Conservation (phyloP, 225 moss, liverwort and hornwort genomes). For the Rhytidiadelphus loreus region DNA sequence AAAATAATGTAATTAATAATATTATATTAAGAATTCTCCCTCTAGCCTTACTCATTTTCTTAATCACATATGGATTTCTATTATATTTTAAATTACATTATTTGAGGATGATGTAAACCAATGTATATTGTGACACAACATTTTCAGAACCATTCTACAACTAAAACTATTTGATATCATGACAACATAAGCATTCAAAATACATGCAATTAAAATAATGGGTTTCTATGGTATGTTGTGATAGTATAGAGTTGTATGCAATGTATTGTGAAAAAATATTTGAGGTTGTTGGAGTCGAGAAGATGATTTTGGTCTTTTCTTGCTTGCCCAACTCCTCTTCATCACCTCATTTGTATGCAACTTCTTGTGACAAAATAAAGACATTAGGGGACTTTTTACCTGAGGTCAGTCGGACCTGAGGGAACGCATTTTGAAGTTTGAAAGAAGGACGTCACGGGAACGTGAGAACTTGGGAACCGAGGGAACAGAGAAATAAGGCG, state of each 20-base stretch:
- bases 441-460: neutral
- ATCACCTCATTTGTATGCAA: neutral
- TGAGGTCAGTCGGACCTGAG: neutral
- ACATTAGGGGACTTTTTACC: neutral
- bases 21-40: no score
- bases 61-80: no score
- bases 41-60: no score
- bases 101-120: neutral
- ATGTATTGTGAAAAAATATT: neutral
- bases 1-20: neutral
- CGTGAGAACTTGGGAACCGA: neutral
- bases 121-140: neutral
- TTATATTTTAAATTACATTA: no score
- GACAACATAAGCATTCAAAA: neutral
- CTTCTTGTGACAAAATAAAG: neutral
- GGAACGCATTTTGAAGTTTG: neutral
- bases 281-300: neutral
- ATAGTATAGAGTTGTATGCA: neutral
- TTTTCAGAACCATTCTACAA: neutral
- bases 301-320: neutral
- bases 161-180: neutral
- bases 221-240: neutral
- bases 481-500: neutral
- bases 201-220: neutral
- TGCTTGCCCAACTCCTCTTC: neutral